These are phyloP conservation scores for Acanthamoeba lenticulata DNA, from an alignment of 208 protist genomes.

Conservation along the genomic window DNA sequence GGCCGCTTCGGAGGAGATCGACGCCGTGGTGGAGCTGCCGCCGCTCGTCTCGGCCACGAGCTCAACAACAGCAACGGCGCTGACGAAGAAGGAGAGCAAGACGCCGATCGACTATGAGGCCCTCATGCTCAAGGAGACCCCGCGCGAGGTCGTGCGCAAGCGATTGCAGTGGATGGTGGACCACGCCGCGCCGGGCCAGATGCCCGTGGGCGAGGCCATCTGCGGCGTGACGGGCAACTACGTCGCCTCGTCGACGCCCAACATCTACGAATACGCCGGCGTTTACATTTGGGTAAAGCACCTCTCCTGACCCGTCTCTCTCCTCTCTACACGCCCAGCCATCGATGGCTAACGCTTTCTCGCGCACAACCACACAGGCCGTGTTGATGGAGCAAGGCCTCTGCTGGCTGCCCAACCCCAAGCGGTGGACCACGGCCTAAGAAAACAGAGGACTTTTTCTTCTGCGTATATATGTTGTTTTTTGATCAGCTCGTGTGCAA, in stretches of 20 bases:
- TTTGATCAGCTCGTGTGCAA: too few relatives aligned
- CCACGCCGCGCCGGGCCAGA: conserved; percentile 66
- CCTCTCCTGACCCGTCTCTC: too few relatives aligned
- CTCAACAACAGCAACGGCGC: neutral
- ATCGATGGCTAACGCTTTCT: neutral
- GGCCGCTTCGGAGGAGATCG: neutral
- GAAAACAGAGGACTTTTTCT: too few relatives aligned
- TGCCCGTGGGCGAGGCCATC: conserved; percentile 75
- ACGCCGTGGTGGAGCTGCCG: neutral
- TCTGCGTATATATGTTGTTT: too few relatives aligned
- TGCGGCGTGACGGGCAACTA: conserved; percentile 68
- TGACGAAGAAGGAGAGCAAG: neutral
- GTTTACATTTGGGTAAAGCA: conserved; percentile 66
- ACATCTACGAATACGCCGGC: conserved; percentile 74
- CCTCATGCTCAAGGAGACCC: conserved; percentile 9
- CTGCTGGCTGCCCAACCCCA: conserved; percentile 64
- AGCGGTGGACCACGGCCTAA: neutral
- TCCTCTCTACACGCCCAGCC: neutral
- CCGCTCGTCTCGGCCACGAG: neutral
- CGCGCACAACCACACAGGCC: neutral
- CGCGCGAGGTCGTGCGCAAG: conserved; percentile 13
- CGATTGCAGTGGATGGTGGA: conserved; percentile 67
- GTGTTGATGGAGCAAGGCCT: conserved; percentile 73
- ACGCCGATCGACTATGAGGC: neutral
- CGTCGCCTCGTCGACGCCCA: conserved; percentile 67